Evolutionary conservation across 495 filamentous ascomycete species (phyloP), one percentile per base, ranked within the genome.

Genomic region (Talaromyces trachyspermus): DNA sequence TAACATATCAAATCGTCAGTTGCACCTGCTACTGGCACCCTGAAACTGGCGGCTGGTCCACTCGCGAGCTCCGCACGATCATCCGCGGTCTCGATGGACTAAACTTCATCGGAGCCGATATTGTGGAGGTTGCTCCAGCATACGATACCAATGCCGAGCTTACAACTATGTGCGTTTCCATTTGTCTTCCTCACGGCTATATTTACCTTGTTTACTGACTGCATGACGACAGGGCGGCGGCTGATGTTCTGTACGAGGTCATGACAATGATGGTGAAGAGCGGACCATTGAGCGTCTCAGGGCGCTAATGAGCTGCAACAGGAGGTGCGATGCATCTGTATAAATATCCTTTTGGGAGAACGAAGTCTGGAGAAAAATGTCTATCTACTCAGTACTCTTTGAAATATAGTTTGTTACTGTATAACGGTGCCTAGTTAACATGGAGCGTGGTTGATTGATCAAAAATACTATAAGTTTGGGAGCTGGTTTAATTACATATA

Each of bases 1-100:
- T 23, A 44, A 35, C 35, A 11, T 32, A 1, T 24, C 22, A 37
- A 15, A 37, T 24, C 9, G 15, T 29, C 49, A 81, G 78, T 85
- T 54, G 85, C 85, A 3, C 85, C 85, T 50, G 89, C 83, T 20
- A 95, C 89, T 2, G 89, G 89, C 17, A 95, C 89, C 0, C 87
- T 29, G 89, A 95, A 57, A 86, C 87, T 0, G 89, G 89, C 20
- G 89, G 89, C 1, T 95, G 89, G 89, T 77, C 79, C 1, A 89
- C 87, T 0, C 76, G 89, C 36, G 89, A 95, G 57, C 66, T 89
- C 10, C 68, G 84, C 9, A 83, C 81, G 0, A 85, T 87, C 48
- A 66, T 89, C 46, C 73, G 84, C n/a, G 85, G 85, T 2, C 68
- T 88, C 2, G 79, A 81, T 23, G 85, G 83, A 1, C 59, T 95